Percentiles rank a stretch among this genome's conserved stretches.
These are phyloP conservation scores for Lotmaria passim DNA, from an alignment of 208 protist genomes.

Conservation along the genomic window DNA sequence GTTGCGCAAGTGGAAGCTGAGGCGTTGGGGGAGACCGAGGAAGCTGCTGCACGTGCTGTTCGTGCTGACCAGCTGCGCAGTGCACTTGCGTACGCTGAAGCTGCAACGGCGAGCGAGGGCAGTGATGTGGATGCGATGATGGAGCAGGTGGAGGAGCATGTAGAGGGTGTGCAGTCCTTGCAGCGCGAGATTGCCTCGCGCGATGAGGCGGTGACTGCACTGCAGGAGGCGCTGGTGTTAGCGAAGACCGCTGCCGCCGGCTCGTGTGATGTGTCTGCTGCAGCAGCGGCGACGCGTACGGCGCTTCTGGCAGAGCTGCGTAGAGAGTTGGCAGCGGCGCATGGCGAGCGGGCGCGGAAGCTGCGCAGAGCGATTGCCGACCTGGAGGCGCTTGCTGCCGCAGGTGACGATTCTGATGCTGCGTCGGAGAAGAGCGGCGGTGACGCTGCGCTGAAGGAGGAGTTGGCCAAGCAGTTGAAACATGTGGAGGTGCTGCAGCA, in stretches of 20 bases:
- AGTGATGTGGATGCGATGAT: not conserved
- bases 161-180: not conserved
- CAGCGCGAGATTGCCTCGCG: slow-evolving; percentile 1
- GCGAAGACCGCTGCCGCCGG: not conserved
- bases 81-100: not conserved
- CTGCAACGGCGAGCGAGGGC: not conserved
- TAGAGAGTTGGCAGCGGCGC: not conserved
- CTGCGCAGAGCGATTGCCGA: not conserved
- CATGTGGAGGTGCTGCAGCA: too few species aligned
- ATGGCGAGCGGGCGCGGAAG: slow-evolving; percentile 11
- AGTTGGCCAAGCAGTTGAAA: not conserved
- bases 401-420: not conserved
- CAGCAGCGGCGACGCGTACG: too few species aligned
- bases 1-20: slow-evolving; percentile 1
- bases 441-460: not conserved
- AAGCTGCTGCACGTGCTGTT: not conserved
- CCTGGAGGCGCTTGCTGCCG: not conserved
- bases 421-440: slow-evolving; percentile 1
- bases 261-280: not conserved
- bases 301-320: not conserved
- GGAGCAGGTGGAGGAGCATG: not conserved
- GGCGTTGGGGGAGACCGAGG: not conserved
- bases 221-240: not conserved
- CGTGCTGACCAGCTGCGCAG: slow-evolving; percentile 18
- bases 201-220: slow-evolving; percentile 7